Percentiles rank a stretch among this genome's conserved stretches.
phyloP scores from a whole-genome alignment of 2,329 filamentous ascomycete genomes.

The Boeremia lycopersici region DNA sequence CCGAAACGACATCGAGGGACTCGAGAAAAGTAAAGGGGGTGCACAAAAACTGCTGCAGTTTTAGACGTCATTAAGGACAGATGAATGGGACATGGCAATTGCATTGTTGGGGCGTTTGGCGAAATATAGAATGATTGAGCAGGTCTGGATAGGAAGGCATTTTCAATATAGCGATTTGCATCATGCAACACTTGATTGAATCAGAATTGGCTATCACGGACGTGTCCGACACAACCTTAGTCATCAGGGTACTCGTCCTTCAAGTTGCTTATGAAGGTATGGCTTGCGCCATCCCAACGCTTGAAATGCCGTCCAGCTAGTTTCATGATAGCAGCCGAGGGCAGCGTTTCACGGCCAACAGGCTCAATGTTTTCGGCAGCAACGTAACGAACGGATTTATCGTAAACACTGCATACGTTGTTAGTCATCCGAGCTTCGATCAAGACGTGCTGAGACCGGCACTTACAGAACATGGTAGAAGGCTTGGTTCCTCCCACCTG shows the following conservation, averaged over 20 bases:
- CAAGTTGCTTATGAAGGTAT: constrained; percentile 82
- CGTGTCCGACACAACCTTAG: constrained; percentile 46
- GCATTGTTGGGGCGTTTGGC: constrained; percentile 24
- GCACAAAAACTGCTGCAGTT: constrained; percentile 50
- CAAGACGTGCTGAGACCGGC: neutral
- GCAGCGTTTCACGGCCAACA: constrained; percentile 33
- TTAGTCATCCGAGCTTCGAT: neutral
- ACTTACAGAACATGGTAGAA: constrained; percentile 90
- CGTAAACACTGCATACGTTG: constrained; percentile 59
- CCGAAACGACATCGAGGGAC: constrained; percentile 61
- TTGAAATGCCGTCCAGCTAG: constrained; percentile 88
- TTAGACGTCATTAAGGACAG: constrained; percentile 15
- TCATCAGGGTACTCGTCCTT: constrained; percentile 86
- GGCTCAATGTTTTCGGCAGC: constrained; percentile 79
- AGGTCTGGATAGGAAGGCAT: neutral
- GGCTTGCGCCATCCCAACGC: constrained; percentile 71
- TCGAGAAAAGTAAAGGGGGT: constrained; percentile 41
- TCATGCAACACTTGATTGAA: neutral
- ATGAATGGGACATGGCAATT: constrained; percentile 9
- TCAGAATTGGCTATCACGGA: neutral
- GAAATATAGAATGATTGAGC: constrained; percentile 1
- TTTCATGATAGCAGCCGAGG: constrained; percentile 66
- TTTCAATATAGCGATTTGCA: neutral
- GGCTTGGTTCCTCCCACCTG: constrained; percentile 67
- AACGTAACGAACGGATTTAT: constrained; percentile 74